phyloP scores from a whole-genome alignment of 2,329 filamentous ascomycete species.

The Fusarium sp. region DNA sequence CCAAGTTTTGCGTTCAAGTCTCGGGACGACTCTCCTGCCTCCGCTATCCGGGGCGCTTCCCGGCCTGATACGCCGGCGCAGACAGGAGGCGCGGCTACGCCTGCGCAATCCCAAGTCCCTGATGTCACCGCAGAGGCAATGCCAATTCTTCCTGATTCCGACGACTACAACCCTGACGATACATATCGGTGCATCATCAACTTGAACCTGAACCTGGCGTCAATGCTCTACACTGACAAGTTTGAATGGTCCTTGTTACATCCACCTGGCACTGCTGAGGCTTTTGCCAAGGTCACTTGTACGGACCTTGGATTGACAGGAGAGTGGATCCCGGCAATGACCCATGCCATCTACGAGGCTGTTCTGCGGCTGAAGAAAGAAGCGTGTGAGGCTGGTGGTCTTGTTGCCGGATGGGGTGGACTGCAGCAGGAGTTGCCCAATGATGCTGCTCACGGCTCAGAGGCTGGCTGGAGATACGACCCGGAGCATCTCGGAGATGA shows the following conservation, averaged over 20 bases:
- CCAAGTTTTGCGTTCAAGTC: constrained; percentile 52
- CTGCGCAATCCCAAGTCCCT: constrained; percentile 58
- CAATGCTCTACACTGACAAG: constrained; percentile 93
- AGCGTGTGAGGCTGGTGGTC: constrained; percentile 89
- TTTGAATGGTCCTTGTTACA: constrained; percentile 98
- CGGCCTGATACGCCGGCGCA: constrained; percentile 70
- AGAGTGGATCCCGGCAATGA: constrained; percentile 95
- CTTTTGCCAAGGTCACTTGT: constrained; percentile 92
- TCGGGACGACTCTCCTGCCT: constrained; percentile 57
- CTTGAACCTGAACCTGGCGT: constrained; percentile 90
- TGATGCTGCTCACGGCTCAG: constrained; percentile 83
- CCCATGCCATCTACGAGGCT: constrained; percentile 97
- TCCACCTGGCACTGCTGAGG: constrained; percentile 89
- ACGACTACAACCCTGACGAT: constrained; percentile 89
- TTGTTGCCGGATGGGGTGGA: constrained; percentile 79
- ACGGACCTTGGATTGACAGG: constrained; percentile 89
- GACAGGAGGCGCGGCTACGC: constrained; percentile 65
- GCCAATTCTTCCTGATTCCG: constrained; percentile 70
- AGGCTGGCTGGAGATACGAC: constrained; percentile 96
- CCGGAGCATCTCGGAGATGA: constrained; percentile 87
- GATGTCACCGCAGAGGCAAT: constrained; percentile 79
- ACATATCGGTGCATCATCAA: constrained; percentile 94
- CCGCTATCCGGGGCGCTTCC: constrained; percentile 54
- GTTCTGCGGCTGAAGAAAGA: constrained; percentile 95
- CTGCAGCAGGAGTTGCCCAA: constrained; percentile 80